Evolutionary conservation across 192 early-diverging fungal species (phyloP), one percentile per base, ranked within the genome.

Genomic region (Coemansia sp.): DNA sequence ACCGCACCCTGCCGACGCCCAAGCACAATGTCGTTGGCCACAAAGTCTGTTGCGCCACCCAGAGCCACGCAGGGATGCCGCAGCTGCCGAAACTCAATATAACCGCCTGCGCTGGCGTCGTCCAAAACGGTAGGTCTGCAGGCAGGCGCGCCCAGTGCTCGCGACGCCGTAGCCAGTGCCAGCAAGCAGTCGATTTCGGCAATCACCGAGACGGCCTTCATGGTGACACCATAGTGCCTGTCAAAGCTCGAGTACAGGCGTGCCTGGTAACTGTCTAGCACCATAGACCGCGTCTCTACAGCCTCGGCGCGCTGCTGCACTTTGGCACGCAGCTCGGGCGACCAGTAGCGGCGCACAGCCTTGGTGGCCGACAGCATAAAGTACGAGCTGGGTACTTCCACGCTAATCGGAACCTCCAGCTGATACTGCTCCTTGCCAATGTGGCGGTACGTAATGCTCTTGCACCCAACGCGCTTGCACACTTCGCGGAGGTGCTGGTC

Each of bases 361-460:
- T 85, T 83, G 3, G 95, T 99, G 21, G 87, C 82, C 3, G 91
- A 94, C 62, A 92, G 74, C 26, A 85, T 74, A 31, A 82, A 81
- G 89, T 93, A 99, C 59, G 86, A 78, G 42, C 61, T 60, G 0
- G 96, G 95, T 25, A 94, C 90, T 25, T 89, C 85, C 46, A 89
- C 74, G 38, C 74, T 83, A 26, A 85, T 85, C 0, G 95, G 89
- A 7, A 95, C 81, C 65, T 99, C 95, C n/a, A 99, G 63, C 74
- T 94, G 93, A 71, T 93, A 95, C 15, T 91, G 86, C 67, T 99
- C 97, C 74, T 99, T 99, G 44, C 96, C 95, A 54, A 97, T 80
- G 78, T 96, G 87, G 62, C 90, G 91, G 85, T 90, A 99, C 3
- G 79, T 74, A 31, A 95, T 74, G 59, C 87, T 88, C 5, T 82